A percentile compares a stretch with the other conserved stretches of the same genome.
phyloP scores from a whole-genome alignment of 2,329 filamentous ascomycete species.

The Fusarium continuum region DNA sequence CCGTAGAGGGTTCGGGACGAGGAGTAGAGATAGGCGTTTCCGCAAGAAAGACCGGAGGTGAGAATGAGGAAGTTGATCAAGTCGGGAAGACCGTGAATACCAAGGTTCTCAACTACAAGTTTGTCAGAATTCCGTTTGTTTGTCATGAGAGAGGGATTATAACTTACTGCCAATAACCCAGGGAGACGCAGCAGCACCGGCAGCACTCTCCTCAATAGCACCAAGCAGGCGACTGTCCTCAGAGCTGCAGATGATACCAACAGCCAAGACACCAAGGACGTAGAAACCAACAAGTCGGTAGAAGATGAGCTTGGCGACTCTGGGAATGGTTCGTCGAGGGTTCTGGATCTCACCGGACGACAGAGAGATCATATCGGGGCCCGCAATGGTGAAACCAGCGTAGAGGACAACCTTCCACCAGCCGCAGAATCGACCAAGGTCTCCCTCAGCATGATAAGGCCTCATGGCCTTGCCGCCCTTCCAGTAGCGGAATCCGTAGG shows the following conservation, averaged over 20 bases:
- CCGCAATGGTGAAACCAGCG: slow-evolving; percentile 73
- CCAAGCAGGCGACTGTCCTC: slow-evolving; percentile 55
- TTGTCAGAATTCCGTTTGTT: background rate
- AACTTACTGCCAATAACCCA: slow-evolving; percentile 62
- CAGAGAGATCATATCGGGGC: slow-evolving; percentile 72
- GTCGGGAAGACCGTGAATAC: slow-evolving; percentile 60
- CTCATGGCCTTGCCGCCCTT: slow-evolving; percentile 47
- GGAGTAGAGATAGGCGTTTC: slow-evolving; percentile 60
- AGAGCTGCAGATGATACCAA: slow-evolving; percentile 63
- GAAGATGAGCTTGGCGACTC: slow-evolving; percentile 77
- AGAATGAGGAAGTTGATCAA: slow-evolving; percentile 70
- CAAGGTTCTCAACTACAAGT: slow-evolving; percentile 55
- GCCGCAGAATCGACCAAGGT: slow-evolving; percentile 69
- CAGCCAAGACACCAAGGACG: slow-evolving; percentile 69
- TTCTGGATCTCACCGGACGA: slow-evolving; percentile 69
- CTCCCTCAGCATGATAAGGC: slow-evolving; percentile 53
- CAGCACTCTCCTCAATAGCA: slow-evolving; percentile 58
- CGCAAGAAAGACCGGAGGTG: slow-evolving; percentile 56
- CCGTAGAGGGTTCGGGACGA: slow-evolving; percentile 58
- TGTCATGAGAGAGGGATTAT: accelerated
- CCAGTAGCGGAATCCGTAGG: slow-evolving; percentile 72
- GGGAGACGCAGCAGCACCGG: slow-evolving; percentile 65
- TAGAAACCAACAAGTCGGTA: slow-evolving; percentile 78
- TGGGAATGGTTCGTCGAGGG: slow-evolving; percentile 71
- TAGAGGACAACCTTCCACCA: slow-evolving; percentile 67